A percentile compares a stretch with the other conserved stretches of the same genome.
phyloP scores from a whole-genome alignment of 2,329 filamentous ascomycete genomes.

The Dactylonectria macrodidyma region DNA sequence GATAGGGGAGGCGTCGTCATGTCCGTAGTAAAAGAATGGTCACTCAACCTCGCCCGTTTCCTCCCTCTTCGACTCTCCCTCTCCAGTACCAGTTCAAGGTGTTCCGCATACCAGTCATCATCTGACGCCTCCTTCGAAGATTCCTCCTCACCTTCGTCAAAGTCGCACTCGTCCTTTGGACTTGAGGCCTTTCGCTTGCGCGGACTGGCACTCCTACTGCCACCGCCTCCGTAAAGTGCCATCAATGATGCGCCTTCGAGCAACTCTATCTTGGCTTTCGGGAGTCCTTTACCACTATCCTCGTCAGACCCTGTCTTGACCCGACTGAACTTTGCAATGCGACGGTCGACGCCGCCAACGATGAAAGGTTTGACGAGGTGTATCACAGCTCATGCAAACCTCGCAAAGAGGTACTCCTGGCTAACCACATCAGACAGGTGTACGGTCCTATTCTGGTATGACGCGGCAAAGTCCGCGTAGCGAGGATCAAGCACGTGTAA shows the following conservation, averaged over 20 bases:
- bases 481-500: background rate
- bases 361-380: constrained; percentile 10
- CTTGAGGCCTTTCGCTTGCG: constrained; percentile 5
- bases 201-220: constrained; percentile 17
- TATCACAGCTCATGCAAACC: constrained; percentile 5
- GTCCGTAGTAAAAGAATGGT: constrained; percentile 9
- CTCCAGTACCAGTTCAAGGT: constrained; percentile 11
- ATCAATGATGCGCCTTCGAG: background rate
- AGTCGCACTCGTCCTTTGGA: constrained; percentile 10
- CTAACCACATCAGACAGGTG: background rate
- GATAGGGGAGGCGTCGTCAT: constrained; percentile 15
- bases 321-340: background rate
- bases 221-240: constrained; percentile 13
- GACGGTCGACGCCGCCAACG: background rate
- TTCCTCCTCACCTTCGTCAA: constrained; percentile 6
- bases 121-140: constrained; percentile 8
- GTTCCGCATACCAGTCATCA: constrained; percentile 14
- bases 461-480: background rate
- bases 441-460: constrained; percentile 2
- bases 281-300: background rate
- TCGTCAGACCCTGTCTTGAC: background rate
- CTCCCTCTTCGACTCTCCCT: constrained; percentile 15
- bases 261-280: constrained; percentile 1
- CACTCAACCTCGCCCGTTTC: constrained; percentile 11
- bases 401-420: constrained; percentile 8